A percentile compares a stretch with the other conserved stretches of the same genome.
Conservation (phyloP, 768 basidiomycete species). For the Termitomyces sp. region DNA sequence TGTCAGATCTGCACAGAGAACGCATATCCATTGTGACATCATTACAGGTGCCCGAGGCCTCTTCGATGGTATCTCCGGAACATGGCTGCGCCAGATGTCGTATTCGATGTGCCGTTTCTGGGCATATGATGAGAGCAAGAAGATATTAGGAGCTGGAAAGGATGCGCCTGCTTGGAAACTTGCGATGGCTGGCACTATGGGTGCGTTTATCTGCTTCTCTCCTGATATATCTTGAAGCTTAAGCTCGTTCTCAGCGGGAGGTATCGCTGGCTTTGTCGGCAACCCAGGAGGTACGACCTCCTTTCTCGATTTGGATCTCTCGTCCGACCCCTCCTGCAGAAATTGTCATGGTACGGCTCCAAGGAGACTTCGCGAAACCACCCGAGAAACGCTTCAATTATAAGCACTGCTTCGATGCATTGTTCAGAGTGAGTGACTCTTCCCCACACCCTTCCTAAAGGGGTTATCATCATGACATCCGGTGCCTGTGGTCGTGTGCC, state of each 20-base stretch:
- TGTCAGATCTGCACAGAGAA: slow-evolving; percentile 11
- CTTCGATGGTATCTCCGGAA: slow-evolving; percentile 84
- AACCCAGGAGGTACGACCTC: slow-evolving; percentile 66
- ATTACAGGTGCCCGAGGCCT: slow-evolving; percentile 58
- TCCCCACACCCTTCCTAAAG: slow-evolving; percentile 8
- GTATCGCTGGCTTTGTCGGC: slow-evolving; percentile 82
- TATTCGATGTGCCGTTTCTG: slow-evolving; percentile 92
- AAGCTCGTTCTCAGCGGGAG: slow-evolving; percentile 54
- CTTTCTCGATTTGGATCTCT: background rate
- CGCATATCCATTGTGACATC: slow-evolving; percentile 15
- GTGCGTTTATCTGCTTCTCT: slow-evolving; percentile 36
- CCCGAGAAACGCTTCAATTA: slow-evolving; percentile 88
- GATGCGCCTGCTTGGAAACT: slow-evolving; percentile 79
- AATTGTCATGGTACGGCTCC: slow-evolving; percentile 83
- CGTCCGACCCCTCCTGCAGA: slow-evolving; percentile 31
- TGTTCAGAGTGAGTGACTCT: slow-evolving; percentile 62
- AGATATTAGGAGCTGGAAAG: slow-evolving; percentile 65
- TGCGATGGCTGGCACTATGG: slow-evolving; percentile 80
- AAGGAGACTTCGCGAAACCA: slow-evolving; percentile 87
- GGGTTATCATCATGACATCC: slow-evolving; percentile 2
- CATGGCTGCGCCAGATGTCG: slow-evolving; percentile 89
- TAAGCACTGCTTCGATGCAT: slow-evolving; percentile 83
- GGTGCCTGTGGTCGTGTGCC: slow-evolving; percentile 13
- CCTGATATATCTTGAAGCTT: slow-evolving; percentile 1
- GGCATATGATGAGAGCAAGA: slow-evolving; percentile 91